A percentile compares a stretch with the other conserved stretches of the same genome.
These are phyloP conservation scores for Penicillium sp. DNA, from an alignment of 2,329 filamentous ascomycete genomes.

Conservation along the genomic window DNA sequence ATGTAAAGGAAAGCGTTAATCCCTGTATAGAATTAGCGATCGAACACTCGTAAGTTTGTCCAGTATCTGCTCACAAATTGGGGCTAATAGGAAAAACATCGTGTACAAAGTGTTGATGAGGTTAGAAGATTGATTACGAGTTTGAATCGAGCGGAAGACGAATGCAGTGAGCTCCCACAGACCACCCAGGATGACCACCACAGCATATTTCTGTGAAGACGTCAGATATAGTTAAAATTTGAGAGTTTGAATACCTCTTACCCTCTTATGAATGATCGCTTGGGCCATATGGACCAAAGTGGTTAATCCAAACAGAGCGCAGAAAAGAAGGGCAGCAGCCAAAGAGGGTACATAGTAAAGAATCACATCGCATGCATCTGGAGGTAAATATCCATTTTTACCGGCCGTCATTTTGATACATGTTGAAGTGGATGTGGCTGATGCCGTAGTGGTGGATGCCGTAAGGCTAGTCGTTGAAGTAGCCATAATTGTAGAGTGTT, in stretches of 20 bases:
- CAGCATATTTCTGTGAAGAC: conserved; percentile 36
- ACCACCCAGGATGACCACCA: conserved; percentile 47
- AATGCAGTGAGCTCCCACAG: conserved; percentile 44
- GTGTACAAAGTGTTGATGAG: conserved; percentile 35
- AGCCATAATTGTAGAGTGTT: neutral
- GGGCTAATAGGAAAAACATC: conserved; percentile 48
- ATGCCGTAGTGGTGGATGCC: neutral
- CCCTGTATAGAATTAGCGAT: conserved; percentile 26
- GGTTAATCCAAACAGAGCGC: conserved; percentile 33
- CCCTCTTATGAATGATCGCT: conserved; percentile 33
- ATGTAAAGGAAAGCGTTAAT: conserved; percentile 50
- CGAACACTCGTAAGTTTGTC: neutral
- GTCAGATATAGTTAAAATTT: neutral
- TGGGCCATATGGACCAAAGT: conserved; percentile 33
- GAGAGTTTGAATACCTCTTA: neutral
- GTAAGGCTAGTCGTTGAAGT: neutral
- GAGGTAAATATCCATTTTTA: conserved; percentile 40
- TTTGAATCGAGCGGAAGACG: conserved; percentile 41
- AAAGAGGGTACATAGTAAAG: conserved; percentile 33
- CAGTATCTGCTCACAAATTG: conserved; percentile 29
- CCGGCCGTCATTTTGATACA: conserved; percentile 29
- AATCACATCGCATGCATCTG: conserved; percentile 36
- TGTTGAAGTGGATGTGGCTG: conserved; percentile 15
- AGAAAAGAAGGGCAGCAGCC: conserved; percentile 34
- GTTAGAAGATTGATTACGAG: conserved; percentile 40